Conservation (phyloP, 768 basidiomycete species). For the Leccinum uliginosum region DNA sequence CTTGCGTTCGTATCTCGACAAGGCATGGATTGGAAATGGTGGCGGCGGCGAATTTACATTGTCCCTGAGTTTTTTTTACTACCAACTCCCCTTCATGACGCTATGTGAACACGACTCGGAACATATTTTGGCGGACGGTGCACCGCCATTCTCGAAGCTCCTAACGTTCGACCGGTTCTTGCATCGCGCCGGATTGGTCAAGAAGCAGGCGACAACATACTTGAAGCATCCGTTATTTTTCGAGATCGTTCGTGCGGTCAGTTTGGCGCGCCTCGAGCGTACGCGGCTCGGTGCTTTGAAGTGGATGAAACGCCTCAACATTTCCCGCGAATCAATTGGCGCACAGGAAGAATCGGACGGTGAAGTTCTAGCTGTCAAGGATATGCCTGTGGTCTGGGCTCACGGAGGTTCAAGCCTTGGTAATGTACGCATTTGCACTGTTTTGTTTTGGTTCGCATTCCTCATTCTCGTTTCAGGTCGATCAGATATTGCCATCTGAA, state of each 20-base stretch:
- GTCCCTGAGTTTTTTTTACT: slow-evolving; percentile 41
- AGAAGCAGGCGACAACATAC: slow-evolving; percentile 30
- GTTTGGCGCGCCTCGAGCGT: slow-evolving; percentile 9
- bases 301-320: slow-evolving; percentile 18
- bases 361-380: slow-evolving; percentile 1
- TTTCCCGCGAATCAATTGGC: background rate
- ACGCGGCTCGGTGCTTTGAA: slow-evolving; percentile 17
- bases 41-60: slow-evolving; percentile 41
- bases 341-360: slow-evolving; percentile 14
- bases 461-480: slow-evolving; percentile 25
- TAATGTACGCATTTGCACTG: slow-evolving; percentile 12
- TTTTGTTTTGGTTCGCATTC: slow-evolving; percentile 1
- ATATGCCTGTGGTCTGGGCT: slow-evolving; percentile 12
- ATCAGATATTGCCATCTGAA: slow-evolving; percentile 31
- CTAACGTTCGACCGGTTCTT: slow-evolving; percentile 45
- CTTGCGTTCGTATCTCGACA: slow-evolving; percentile 45
- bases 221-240: slow-evolving; percentile 44
- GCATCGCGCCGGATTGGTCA: slow-evolving; percentile 36
- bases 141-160: slow-evolving; percentile 39
- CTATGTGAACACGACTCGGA: slow-evolving; percentile 14
- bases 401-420: slow-evolving; percentile 28
- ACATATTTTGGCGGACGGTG: slow-evolving; percentile 4
- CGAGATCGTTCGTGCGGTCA: slow-evolving; percentile 31
- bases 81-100: slow-evolving; percentile 46
- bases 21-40: slow-evolving; percentile 41